These are phyloP conservation scores for Tetrastigma voinierianum DNA, from an alignment of 164 flowering plant genomes.

Conservation along the genomic window DNA sequence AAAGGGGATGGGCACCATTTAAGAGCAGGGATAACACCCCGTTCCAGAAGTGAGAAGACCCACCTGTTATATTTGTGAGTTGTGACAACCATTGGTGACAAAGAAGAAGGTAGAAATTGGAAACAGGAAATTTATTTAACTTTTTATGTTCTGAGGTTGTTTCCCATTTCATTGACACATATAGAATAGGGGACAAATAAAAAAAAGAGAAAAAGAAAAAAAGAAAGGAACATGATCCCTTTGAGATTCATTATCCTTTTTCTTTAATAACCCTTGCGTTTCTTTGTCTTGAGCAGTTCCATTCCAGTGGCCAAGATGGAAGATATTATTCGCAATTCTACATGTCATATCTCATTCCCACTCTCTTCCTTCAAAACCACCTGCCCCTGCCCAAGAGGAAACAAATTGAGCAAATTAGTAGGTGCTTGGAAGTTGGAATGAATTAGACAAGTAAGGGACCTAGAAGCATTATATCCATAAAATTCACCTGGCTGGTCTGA, in stretches of 20 bases:
- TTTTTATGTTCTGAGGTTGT: constrained; percentile 45
- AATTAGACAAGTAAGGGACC: no score
- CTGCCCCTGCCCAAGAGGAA: constrained; percentile 24
- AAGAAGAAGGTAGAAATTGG: constrained; percentile 11
- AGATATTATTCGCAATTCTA: constrained; percentile 6
- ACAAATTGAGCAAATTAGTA: not conserved
- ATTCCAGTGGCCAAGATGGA: constrained; percentile 14
- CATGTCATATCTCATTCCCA: constrained; percentile 32
- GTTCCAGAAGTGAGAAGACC: constrained; percentile 15
- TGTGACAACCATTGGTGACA: constrained; percentile 21
- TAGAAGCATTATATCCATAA: not conserved
- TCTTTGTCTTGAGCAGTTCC: constrained; percentile 13
- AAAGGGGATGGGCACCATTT: constrained; percentile 3
- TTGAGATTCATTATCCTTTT: constrained; percentile 19
- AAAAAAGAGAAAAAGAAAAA: constrained; percentile 11
- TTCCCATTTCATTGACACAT: constrained; percentile 57
- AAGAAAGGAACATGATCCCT: constrained; percentile 25
- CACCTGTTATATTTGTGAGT: constrained; percentile 7
- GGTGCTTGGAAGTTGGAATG: constrained; percentile 1
- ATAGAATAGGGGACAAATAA: constrained; percentile 15
- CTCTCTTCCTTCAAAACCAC: constrained; percentile 41
- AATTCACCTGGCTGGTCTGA: constrained; percentile 41
- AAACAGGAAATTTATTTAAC: constrained; percentile 17
- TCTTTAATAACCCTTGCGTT: constrained; percentile 21
- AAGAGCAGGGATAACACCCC: not conserved